Conservation (phyloP, 345 rosid genomes). For the Sisymbrium irio region DNA sequence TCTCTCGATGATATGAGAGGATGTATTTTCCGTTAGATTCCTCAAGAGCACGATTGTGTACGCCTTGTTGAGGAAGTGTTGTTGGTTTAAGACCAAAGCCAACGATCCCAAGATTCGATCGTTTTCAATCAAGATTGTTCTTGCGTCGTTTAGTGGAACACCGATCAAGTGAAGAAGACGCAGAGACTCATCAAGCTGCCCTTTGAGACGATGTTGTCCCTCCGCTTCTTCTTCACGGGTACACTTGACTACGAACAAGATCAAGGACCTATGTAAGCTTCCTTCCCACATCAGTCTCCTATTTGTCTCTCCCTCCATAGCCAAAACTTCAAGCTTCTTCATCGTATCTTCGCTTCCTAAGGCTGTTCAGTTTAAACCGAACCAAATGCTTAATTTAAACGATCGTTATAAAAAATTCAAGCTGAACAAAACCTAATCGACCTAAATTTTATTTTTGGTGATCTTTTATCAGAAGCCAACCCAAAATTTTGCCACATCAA, state of each 20-base stretch:
- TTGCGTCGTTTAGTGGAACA: conserved; percentile 39
- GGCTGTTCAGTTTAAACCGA: not conserved
- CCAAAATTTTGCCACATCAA: not conserved
- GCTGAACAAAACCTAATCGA: not conserved
- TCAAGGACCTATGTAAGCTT: conserved; percentile 43
- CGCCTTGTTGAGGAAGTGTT: conserved; percentile 39
- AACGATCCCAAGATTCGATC: conserved; percentile 44
- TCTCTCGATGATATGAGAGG: conserved; percentile 43
- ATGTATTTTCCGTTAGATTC: conserved; percentile 37
- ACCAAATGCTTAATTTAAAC: not conserved
- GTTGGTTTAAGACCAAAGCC: conserved; percentile 48
- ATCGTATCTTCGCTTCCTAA: conserved; percentile 32
- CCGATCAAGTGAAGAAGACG: conserved; percentile 42
- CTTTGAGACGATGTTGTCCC: conserved; percentile 13
- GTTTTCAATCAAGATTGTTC: conserved; percentile 32
- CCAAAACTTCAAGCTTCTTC: conserved; percentile 44
- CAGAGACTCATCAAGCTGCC: conserved; percentile 51
- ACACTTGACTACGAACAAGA: conserved; percentile 37
- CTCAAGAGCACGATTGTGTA: conserved; percentile 43
- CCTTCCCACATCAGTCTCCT: conserved; percentile 52
- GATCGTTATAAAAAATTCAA: not conserved
- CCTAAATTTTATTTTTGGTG: not conserved
- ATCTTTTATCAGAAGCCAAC: not conserved
- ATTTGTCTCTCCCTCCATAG: conserved; percentile 48
- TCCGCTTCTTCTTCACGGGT: conserved; percentile 15